phyloP scores from a whole-genome alignment of 1,139 yeast species.

The Hyphopichia wangnamkhiaoensis region DNA sequence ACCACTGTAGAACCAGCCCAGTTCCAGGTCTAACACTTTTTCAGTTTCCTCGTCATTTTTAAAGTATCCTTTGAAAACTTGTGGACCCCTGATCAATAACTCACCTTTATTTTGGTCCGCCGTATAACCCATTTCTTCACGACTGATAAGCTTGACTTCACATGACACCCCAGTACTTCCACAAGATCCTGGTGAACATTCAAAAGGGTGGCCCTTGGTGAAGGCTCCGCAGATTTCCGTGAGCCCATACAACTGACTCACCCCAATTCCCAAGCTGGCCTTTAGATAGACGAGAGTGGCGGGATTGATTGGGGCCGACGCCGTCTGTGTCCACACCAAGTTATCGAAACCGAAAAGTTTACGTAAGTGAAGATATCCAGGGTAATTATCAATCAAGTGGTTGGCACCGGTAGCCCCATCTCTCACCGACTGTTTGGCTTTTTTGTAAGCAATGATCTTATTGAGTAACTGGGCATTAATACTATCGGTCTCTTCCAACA shows the following conservation, averaged over 20 bases:
- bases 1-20: slow-evolving; percentile 41
- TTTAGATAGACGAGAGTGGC: slow-evolving; percentile 33
- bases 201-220: slow-evolving; percentile 27
- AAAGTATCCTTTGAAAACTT: slow-evolving; percentile 29
- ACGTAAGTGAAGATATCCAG: slow-evolving; percentile 27
- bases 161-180: slow-evolving; percentile 30
- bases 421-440: slow-evolving; percentile 21
- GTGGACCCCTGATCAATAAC: slow-evolving; percentile 33
- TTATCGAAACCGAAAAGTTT: slow-evolving; percentile 31
- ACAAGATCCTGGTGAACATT: slow-evolving; percentile 35
- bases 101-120: slow-evolving; percentile 29
- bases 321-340: slow-evolving; percentile 27
- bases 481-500: slow-evolving; percentile 19
- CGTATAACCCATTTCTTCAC: slow-evolving; percentile 29
- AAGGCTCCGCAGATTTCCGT: slow-evolving; percentile 41
- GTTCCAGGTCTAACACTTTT: slow-evolving; percentile 36
- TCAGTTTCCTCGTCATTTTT: slow-evolving; percentile 18
- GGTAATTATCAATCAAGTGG: slow-evolving; percentile 21
- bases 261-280: slow-evolving; percentile 34
- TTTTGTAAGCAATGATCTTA: slow-evolving; percentile 25
- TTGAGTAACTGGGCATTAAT: slow-evolving; percentile 16
- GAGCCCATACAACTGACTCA: slow-evolving; percentile 38
- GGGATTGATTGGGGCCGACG: slow-evolving; percentile 39
- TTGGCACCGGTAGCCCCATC: slow-evolving; percentile 30
- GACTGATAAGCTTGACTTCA: slow-evolving; percentile 27